These are phyloP conservation scores for Trifolium repens DNA, from an alignment of 306 rosid genomes.

Conservation along the genomic window DNA sequence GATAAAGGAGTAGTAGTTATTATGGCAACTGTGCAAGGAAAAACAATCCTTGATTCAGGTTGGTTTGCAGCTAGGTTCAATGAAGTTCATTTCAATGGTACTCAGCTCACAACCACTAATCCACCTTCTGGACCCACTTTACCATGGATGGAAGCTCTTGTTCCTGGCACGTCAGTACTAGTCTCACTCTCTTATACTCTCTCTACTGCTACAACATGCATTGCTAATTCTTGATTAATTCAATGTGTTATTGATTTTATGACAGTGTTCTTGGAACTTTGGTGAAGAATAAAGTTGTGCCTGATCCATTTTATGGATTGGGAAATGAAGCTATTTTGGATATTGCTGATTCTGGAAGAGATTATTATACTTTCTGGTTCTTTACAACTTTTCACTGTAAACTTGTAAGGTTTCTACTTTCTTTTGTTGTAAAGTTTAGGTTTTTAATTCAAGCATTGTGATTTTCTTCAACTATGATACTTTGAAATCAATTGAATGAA, in stretches of 20 bases:
- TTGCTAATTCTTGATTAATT: not conserved
- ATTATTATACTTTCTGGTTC: slow-evolving; percentile 91
- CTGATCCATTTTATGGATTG: slow-evolving; percentile 88
- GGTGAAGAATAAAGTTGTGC: slow-evolving; percentile 86
- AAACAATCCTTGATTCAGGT: slow-evolving; percentile 66
- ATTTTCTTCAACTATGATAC: slow-evolving; percentile 3
- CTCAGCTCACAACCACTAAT: slow-evolving; percentile 82
- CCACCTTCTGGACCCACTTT: slow-evolving; percentile 66
- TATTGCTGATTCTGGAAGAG: slow-evolving; percentile 92
- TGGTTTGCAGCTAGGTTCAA: slow-evolving; percentile 90
- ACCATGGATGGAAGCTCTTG: slow-evolving; percentile 86
- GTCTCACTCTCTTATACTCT: not conserved
- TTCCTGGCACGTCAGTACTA: slow-evolving; percentile 78
- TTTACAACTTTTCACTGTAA: slow-evolving; percentile 73
- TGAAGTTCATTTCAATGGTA: slow-evolving; percentile 63
- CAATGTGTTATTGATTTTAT: slow-evolving; percentile 9
- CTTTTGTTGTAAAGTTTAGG: not conserved
- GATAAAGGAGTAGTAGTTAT: not conserved
- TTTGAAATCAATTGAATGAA: not conserved
- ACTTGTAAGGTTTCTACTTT: slow-evolving; percentile 55
- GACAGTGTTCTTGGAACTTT: slow-evolving; percentile 85
- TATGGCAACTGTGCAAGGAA: slow-evolving; percentile 41
- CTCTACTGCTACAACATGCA: slow-evolving; percentile 7
- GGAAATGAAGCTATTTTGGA: slow-evolving; percentile 74
- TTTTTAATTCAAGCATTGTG: not conserved